Base-by-base conservation (phyloP, 225 moss, liverwort and hornwort species). In the Polytrichum formosum region DNA sequence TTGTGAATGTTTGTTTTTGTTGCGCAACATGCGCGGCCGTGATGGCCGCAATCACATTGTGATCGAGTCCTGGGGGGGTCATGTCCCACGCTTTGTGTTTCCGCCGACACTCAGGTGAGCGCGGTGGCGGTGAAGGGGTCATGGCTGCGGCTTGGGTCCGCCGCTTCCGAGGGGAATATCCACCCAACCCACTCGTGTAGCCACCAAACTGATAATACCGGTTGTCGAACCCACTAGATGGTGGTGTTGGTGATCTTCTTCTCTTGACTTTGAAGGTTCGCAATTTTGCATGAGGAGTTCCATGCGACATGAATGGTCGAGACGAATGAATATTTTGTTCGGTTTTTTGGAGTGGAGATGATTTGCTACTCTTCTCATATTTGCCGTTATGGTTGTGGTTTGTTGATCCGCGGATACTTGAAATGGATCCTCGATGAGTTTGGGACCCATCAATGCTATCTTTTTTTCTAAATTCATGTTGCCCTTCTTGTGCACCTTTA, bases 1-100 rank as follows among this genome's bases (percentile, higher is more conserved):
- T 66, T 9, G 65, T 27, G 60, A 86, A 68, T 61, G 91, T 78
- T 72, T 91, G 85, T 56, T 90, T 87, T 55, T 88, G 90, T 67
- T 93, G 92, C 55, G 90, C 81, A 19, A 76, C 73, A 62, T 90
- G 91, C 35, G 93, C 84, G 0, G 86, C 83, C 1, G 87, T 77
- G 37, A 91, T 84, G 18, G 91, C 90, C 33, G 85, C 83, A 68
- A 87, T 79, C 2, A 90, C 87, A 58, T 79, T 81, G 22, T 26
- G 80, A 72, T 93, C 85, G 31, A 91, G 74, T 70, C 91, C 90
- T 0, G 23, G 19, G 1, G 96, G 96, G 59, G 74, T 75, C 17
- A 93, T 64, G 67, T 96, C 96, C 96, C 96, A 96, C 22, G 90
- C 90, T 19, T 83, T 78, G 54, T 76, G 29, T 75, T 93, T 96